Evolutionary conservation across 208 protist species (phyloP).

Genomic region (Crithidia bombi): DNA sequence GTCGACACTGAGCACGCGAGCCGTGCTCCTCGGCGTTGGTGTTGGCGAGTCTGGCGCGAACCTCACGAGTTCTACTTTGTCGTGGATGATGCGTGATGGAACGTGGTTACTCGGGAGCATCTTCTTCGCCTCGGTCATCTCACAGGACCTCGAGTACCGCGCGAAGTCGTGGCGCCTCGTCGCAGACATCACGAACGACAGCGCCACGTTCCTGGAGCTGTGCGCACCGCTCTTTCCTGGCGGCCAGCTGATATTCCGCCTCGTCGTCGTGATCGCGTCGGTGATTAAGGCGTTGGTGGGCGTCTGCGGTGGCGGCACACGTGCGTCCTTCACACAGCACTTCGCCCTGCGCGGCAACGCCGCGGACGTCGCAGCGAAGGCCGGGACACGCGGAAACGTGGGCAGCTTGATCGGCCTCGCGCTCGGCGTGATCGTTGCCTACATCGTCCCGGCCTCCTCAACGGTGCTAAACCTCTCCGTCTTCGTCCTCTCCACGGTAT

Average conservation of each 20-base stretch:
- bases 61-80: conserved; percentile 46
- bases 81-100: conserved; percentile 68
- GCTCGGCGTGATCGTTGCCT: conserved; percentile 38
- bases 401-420: conserved; percentile 46
- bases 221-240: conserved; percentile 33
- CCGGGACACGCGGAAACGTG: conserved; percentile 54
- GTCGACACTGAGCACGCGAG: conserved; percentile 47
- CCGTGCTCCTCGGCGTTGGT: conserved; percentile 58
- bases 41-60: conserved; percentile 50
- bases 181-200: conserved; percentile 61
- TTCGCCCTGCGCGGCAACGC: conserved; percentile 62
- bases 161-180: conserved; percentile 68
- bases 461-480: conserved; percentile 25
- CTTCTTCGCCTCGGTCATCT: conserved; percentile 46
- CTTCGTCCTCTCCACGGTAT: conserved; percentile 38
- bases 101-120: conserved; percentile 53
- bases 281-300: conserved; percentile 42
- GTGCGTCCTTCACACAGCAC: conserved; percentile 56
- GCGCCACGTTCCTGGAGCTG: conserved; percentile 52
- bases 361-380: conserved; percentile 60
- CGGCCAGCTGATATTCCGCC: conserved; percentile 34
- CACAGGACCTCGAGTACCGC: conserved; percentile 45
- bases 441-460: conserved; percentile 40
- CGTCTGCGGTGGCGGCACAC: conserved; percentile 49
- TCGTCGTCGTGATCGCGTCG: conserved; percentile 36